Evolutionary conservation across 2,329 filamentous ascomycete species (phyloP), one percentile per base, ranked within the genome.

Genomic region (Clarireedia monteithiana): DNA sequence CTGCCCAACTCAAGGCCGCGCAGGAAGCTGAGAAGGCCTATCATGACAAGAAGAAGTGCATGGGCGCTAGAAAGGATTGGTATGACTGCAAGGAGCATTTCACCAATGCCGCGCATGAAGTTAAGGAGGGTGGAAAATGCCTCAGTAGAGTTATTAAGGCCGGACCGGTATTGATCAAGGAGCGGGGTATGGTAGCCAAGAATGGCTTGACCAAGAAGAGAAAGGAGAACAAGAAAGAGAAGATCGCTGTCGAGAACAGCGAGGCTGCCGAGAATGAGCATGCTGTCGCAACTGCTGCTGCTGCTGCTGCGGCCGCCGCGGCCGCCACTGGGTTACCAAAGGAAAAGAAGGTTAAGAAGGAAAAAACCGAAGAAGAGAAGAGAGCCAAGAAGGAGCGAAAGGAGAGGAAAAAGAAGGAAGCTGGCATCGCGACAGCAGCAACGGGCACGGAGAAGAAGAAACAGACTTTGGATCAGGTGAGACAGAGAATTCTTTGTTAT

Each of bases 401-500:
- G 44, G 44, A 49, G n/a, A 49, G 40, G 24, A 40, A 45, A 12
- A 4, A 15, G 4, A 48, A 49, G 10, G 10, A 40, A 5, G 44
- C 17, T 3, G 20, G 20, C 12, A 20, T 20, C 17, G 10, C 42
- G 6, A 23, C 42, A 12, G 6, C 17, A 46, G 50, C 9, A 27
- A 12, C 51, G 17, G 42, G 15, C 45, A 15, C 5, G 17, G 15
- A 48, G 46, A 54, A 54, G n/a, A 54, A 54, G 34, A 54, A 45
- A 40, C 27, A 48, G 34, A 54, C 51, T 30, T 36, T 54, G 44
- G 51, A 54, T 39, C 51, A 54, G 51, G 51, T 54, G 51, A 54
- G 51, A 54, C 12, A 48, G 26, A 23, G 51, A 54, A 48, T 54
- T 9, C 34, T 48, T 54, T 48, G 14, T 47, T 54, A 27, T 7